phyloP scores from a whole-genome alignment of 2,329 filamentous ascomycete genomes.

The Paraphaeosphaeria sporulosa region DNA sequence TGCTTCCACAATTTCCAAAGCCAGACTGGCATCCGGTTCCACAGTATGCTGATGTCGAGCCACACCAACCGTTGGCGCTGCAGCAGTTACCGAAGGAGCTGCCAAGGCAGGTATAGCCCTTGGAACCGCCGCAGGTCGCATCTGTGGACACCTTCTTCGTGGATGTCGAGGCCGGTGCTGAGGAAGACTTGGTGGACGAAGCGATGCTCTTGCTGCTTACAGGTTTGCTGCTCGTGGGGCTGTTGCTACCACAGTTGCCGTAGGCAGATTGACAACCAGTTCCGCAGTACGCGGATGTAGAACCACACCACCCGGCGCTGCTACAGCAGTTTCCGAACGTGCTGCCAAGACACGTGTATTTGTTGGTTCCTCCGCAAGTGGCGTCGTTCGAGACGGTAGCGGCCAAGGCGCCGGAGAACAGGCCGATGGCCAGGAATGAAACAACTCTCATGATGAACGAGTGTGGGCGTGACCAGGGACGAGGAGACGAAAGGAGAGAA shows the following conservation, averaged over 20 bases:
- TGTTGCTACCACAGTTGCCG: neutral
- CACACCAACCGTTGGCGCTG: conserved; percentile 7
- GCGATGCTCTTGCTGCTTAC: too few relatives aligned
- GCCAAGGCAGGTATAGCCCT: conserved; percentile 7
- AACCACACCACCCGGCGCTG: conserved; percentile 11
- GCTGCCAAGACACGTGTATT: conserved; percentile 9
- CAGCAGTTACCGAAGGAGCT: conserved; percentile 5
- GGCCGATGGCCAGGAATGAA: conserved; percentile 10
- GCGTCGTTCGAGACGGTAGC: conserved; percentile 1
- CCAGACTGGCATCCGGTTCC: conserved; percentile 6
- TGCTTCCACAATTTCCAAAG: conserved; percentile 5
- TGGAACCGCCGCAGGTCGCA: conserved; percentile 6
- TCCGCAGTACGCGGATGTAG: conserved; percentile 9
- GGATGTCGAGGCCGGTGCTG: too few relatives aligned
- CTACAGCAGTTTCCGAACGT: conserved; percentile 8
- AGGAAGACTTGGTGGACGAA: too few relatives aligned
- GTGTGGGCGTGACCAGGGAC: neutral
- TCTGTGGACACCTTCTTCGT: too few relatives aligned
- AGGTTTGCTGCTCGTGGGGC: too few relatives aligned
- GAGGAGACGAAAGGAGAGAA: neutral
- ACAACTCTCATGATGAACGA: conserved; percentile 10
- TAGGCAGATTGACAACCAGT: conserved; percentile 2
- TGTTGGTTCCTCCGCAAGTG: conserved; percentile 9
- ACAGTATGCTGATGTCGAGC: conserved; percentile 5
- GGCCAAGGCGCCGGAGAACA: conserved; percentile 11